phyloP scores from a whole-genome alignment of 2,329 filamentous ascomycete species.

The Cladosporium sp. region DNA sequence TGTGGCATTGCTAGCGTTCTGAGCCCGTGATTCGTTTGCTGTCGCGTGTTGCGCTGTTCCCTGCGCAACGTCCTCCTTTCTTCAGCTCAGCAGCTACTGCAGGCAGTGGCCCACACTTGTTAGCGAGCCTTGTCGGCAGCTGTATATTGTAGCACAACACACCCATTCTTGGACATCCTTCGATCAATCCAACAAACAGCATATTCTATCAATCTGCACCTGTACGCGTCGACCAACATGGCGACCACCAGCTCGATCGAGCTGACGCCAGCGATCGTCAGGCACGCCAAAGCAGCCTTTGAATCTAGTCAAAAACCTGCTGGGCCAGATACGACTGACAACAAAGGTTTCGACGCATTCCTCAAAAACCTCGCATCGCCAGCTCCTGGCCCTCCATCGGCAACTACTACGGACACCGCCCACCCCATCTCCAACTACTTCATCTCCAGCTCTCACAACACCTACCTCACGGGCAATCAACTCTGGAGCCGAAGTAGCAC shows the following conservation, averaged over 20 bases:
- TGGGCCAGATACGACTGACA: background rate
- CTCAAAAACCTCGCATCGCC: constrained; percentile 36
- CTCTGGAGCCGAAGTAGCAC: constrained; percentile 71
- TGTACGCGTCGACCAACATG: background rate
- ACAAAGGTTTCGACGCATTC: constrained; percentile 37
- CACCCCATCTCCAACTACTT: constrained; percentile 80
- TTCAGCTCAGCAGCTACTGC: constrained; percentile 9
- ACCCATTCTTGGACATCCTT: background rate
- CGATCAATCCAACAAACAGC: too few relatives aligned
- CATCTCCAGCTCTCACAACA: constrained; percentile 93
- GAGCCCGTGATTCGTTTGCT: background rate
- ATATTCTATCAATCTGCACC: background rate
- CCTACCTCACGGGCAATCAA: constrained; percentile 84
- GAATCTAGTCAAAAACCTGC: constrained; percentile 13
- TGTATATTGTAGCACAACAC: background rate
- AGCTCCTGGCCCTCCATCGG: constrained; percentile 16
- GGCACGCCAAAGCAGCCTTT: constrained; percentile 23
- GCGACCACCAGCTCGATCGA: constrained; percentile 5
- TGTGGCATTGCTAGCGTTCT: background rate
- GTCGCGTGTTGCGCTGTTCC: background rate
- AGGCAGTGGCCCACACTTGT: background rate
- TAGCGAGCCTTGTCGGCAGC: background rate
- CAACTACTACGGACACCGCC: constrained; percentile 23
- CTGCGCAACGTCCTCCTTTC: background rate
- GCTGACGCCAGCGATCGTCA: constrained; percentile 16